Evolutionary conservation across 2,329 filamentous ascomycete species (phyloP).

Genomic region (Fusarium compactum): DNA sequence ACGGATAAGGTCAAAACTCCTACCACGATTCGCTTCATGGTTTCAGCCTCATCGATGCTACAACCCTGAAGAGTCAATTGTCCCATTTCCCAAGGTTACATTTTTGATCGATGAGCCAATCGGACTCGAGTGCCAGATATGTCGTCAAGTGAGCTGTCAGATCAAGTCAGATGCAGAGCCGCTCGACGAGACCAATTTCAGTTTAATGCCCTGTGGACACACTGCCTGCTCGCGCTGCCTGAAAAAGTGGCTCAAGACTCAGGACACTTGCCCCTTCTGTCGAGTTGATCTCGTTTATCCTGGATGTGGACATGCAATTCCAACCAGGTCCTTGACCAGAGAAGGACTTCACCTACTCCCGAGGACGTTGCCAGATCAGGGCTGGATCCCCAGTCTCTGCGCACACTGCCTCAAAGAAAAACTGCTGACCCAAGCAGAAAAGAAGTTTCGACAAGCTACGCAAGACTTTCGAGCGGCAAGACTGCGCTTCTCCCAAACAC

Average conservation of each 20-base stretch:
- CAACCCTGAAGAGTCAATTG: slow-evolving; percentile 38
- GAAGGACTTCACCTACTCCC: slow-evolving; percentile 52
- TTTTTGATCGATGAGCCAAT: slow-evolving; percentile 46
- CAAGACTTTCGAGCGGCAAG: slow-evolving; percentile 31
- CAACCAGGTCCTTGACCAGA: slow-evolving; percentile 43
- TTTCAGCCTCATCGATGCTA: slow-evolving; percentile 35
- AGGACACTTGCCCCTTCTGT: slow-evolving; percentile 53
- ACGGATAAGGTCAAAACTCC: slow-evolving; percentile 20
- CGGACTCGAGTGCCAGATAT: slow-evolving; percentile 46
- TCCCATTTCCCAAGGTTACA: slow-evolving; percentile 48
- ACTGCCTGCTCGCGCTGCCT: slow-evolving; percentile 50
- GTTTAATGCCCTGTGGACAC: slow-evolving; percentile 55
- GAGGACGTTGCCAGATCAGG: slow-evolving; percentile 49
- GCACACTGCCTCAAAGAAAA: slow-evolving; percentile 26
- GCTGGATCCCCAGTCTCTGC: slow-evolving; percentile 47
- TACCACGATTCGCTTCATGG: slow-evolving; percentile 31
- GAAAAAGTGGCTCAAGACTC: slow-evolving; percentile 41
- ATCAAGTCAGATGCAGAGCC: slow-evolving; percentile 34
- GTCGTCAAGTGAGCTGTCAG: slow-evolving; percentile 34
- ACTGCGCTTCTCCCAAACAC: slow-evolving; percentile 20
- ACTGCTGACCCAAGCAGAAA: slow-evolving; percentile 18
- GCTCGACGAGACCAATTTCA: slow-evolving; percentile 37
- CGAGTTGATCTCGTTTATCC: slow-evolving; percentile 45
- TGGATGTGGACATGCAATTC: slow-evolving; percentile 49
- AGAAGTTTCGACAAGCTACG: slow-evolving; percentile 24